Base-by-base conservation (phyloP, 495 filamentous ascomycete genomes). In the Emericellopsis terricola region DNA sequence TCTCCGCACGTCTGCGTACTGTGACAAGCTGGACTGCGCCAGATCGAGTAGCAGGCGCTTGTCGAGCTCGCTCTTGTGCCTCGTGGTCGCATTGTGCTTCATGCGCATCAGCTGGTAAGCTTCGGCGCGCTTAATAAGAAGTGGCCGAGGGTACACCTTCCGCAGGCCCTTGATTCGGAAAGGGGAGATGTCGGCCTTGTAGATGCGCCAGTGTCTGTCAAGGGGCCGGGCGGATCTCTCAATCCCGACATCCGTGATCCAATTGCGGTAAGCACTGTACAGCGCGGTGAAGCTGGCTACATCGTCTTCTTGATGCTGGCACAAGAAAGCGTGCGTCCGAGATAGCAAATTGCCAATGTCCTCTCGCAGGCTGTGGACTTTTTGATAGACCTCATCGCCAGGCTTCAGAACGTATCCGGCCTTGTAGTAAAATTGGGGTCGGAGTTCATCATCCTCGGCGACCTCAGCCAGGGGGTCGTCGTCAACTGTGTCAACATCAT, bases 171-270 rank as follows among this genome's bases (percentile, higher is more conserved):
- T 91, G 45, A 94, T 79, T 56, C 93, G 94, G 62, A 92, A 99
- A 0, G 85, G 79, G 20, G 78, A 71, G 26, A 81, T 80, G 46
- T 99, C 89, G 7, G 81, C 76, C 36, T 69, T 67, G 37, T 92
- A 74, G 8, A 99, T 68, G 29, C 82, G 69, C 6, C 73, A 70
- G 9, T 94, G 72, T 16, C 91, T 66, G 47, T 99, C 89, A 19
- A 99, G 59, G 8, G 89, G 81, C 49, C 94, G 91, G 4, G 89
- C 87, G 7, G 85, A 93, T 38, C 89, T 64, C 48, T 99, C 89
- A 38, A 94, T 91, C 14, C 91, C 91, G 29, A 96, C 84, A 44
- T 99, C 89, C 6, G 91, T 78, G 45, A 99, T 94, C 82, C 84
- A 99, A n/a, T 78, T 84, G 11, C 79, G 62, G 53, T 93, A 99